phyloP scores from a whole-genome alignment of 345 rosid genomes.

The Alliaria petiolata region DNA sequence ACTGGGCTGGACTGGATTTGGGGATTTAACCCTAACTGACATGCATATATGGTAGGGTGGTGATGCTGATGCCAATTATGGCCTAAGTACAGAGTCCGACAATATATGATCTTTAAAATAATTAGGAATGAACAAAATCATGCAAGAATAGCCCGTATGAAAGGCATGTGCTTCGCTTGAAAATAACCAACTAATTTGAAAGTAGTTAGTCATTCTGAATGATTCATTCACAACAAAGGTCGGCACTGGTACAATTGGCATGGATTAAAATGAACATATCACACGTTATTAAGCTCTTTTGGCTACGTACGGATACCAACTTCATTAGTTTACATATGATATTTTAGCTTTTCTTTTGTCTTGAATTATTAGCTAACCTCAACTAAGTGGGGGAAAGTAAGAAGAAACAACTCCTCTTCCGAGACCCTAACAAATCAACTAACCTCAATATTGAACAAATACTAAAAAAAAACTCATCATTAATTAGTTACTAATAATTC shows the following conservation, averaged over 20 bases:
- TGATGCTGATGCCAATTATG: too few relatives aligned
- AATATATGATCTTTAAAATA: not conserved
- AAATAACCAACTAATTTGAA: not conserved
- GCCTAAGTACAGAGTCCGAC: too few relatives aligned
- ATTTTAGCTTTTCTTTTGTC: not conserved
- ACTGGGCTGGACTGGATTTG: too few relatives aligned
- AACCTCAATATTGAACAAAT: constrained; percentile 3
- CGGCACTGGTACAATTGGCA: not conserved
- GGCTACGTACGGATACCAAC: constrained; percentile 11
- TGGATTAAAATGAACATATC: not conserved
- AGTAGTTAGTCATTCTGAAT: not conserved
- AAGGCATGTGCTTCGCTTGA: not conserved
- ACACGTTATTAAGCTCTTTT: not conserved
- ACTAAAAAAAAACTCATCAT: not conserved
- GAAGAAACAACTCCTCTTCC: constrained; percentile 30
- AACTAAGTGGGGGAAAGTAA: constrained; percentile 17
- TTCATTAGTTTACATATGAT: not conserved
- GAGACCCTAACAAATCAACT: constrained; percentile 24
- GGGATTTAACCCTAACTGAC: too few relatives aligned
- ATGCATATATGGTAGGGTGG: too few relatives aligned
- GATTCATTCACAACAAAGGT: not conserved
- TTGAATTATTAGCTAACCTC: constrained; percentile 2
- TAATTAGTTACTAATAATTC: not conserved
- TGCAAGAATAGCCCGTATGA: not conserved
- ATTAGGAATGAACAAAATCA: not conserved